Conservation (phyloP, 805 yeast genomes). For the Candida golubevii region DNA sequence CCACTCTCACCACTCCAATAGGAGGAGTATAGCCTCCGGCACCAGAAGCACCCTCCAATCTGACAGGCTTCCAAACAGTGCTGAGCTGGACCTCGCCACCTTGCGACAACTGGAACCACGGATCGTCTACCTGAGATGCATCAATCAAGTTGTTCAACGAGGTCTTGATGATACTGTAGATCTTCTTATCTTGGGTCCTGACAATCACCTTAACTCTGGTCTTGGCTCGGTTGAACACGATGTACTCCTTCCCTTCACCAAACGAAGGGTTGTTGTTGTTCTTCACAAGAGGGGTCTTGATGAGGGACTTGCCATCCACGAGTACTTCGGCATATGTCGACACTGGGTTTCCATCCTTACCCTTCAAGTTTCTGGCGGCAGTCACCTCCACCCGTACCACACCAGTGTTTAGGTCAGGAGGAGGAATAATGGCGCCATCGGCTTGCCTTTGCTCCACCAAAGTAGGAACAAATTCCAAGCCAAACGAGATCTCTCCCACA, state of each 20-base stretch:
- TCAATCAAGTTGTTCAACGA: slow-evolving; percentile 65
- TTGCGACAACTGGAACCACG: slow-evolving; percentile 68
- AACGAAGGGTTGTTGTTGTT: slow-evolving; percentile 65
- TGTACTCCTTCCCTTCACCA: slow-evolving; percentile 58
- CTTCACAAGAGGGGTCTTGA: slow-evolving; percentile 56
- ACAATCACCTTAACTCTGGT: slow-evolving; percentile 65
- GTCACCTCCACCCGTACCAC: slow-evolving; percentile 64
- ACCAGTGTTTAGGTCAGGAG: slow-evolving; percentile 94
- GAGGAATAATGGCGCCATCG: slow-evolving; percentile 80
- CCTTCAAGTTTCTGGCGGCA: slow-evolving; percentile 55
- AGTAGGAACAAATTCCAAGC: slow-evolving; percentile 73
- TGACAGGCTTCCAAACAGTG: slow-evolving; percentile 85
- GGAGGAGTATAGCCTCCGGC: slow-evolving; percentile 88
- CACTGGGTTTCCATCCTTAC: slow-evolving; percentile 42
- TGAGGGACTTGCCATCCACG: slow-evolving; percentile 49
- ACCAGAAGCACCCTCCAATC: slow-evolving; percentile 59
- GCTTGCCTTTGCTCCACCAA: slow-evolving; percentile 56
- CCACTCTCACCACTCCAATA: slow-evolving; percentile 82
- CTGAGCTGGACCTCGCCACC: slow-evolving; percentile 73
- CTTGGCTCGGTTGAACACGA: slow-evolving; percentile 67
- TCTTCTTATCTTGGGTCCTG: slow-evolving; percentile 53
- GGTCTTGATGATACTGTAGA: slow-evolving; percentile 56
- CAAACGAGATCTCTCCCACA: slow-evolving; percentile 70
- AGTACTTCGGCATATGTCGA: slow-evolving; percentile 69
- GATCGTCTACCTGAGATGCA: slow-evolving; percentile 70